These are phyloP conservation scores for Dactylellina cionopaga DNA, from an alignment of 2,329 filamentous ascomycete genomes.

Conservation along the genomic window DNA sequence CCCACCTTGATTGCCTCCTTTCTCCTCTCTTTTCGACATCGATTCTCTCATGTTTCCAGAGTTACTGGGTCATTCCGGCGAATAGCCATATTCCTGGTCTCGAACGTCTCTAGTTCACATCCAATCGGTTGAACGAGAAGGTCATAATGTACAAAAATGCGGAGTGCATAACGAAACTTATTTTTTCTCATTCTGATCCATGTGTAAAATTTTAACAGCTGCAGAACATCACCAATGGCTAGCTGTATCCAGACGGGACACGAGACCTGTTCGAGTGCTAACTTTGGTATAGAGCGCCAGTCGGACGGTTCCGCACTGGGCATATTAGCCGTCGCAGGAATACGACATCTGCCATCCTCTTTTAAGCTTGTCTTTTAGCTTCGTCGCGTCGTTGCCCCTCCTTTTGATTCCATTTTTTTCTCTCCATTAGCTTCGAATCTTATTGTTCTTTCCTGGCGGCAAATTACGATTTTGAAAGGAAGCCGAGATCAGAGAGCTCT, in stretches of 20 bases:
- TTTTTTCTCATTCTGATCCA: too few species aligned
- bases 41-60: background rate
- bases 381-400: too few species aligned
- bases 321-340: slow-evolving; percentile 36
- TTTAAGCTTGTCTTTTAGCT: background rate
- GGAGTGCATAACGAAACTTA: slow-evolving; percentile 37
- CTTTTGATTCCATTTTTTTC: background rate
- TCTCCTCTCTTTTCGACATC: background rate
- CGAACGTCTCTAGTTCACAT: background rate
- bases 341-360: slow-evolving; percentile 11
- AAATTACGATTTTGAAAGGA: background rate
- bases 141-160: slow-evolving; percentile 34
- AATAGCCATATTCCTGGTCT: slow-evolving; percentile 6
- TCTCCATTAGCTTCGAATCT: background rate
- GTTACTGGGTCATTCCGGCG: background rate
- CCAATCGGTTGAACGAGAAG: slow-evolving; percentile 38
- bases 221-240: slow-evolving; percentile 20
- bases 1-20: slow-evolving; percentile 13
- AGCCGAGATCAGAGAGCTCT: slow-evolving; percentile 20
- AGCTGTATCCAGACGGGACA: slow-evolving; percentile 15
- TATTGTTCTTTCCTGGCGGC: background rate
- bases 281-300: slow-evolving; percentile 8
- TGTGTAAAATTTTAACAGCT: slow-evolving; percentile 24
- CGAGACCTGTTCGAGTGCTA: slow-evolving; percentile 5
- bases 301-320: slow-evolving; percentile 40